Evolutionary conservation across 768 basidiomycete genomes (phyloP).

Genomic region (Pulveroboletus sp.): DNA sequence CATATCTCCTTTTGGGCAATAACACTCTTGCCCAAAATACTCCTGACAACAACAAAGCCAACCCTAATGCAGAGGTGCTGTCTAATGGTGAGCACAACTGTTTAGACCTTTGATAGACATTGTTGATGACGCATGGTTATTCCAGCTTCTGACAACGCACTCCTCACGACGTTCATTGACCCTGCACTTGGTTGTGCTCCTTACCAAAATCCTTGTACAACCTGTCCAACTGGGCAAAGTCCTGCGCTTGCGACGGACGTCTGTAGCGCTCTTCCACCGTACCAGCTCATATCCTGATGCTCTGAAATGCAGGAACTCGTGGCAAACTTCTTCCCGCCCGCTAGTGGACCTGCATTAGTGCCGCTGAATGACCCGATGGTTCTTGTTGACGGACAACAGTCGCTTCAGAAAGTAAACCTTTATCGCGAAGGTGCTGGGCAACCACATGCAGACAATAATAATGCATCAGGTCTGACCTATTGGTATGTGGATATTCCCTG

Average conservation of each 20-base stretch:
- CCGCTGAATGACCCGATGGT: slow-evolving; percentile 27
- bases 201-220: slow-evolving; percentile 25
- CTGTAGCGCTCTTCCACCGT: not conserved
- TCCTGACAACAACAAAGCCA: slow-evolving; percentile 21
- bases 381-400: slow-evolving; percentile 20
- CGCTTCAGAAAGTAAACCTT: slow-evolving; percentile 25
- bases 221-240: slow-evolving; percentile 16
- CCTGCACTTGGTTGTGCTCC: slow-evolving; percentile 23
- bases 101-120: not conserved
- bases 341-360: slow-evolving; percentile 20
- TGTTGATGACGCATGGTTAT: not conserved
- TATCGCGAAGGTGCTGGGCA: slow-evolving; percentile 27
- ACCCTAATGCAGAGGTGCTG: slow-evolving; percentile 20
- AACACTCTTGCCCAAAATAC: slow-evolving; percentile 27
- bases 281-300: not conserved
- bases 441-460: slow-evolving; percentile 19
- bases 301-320: slow-evolving; percentile 18
- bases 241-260: slow-evolving; percentile 25
- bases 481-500: slow-evolving; percentile 11
- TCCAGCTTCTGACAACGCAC: slow-evolving; percentile 25
- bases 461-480: slow-evolving; percentile 20
- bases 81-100: slow-evolving; percentile 16
- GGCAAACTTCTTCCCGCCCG: slow-evolving; percentile 23
- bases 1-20: slow-evolving; percentile 20
- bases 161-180: slow-evolving; percentile 23